phyloP scores from a whole-genome alignment of 345 rosid genomes.

The Erysimum cheiranthoides region DNA sequence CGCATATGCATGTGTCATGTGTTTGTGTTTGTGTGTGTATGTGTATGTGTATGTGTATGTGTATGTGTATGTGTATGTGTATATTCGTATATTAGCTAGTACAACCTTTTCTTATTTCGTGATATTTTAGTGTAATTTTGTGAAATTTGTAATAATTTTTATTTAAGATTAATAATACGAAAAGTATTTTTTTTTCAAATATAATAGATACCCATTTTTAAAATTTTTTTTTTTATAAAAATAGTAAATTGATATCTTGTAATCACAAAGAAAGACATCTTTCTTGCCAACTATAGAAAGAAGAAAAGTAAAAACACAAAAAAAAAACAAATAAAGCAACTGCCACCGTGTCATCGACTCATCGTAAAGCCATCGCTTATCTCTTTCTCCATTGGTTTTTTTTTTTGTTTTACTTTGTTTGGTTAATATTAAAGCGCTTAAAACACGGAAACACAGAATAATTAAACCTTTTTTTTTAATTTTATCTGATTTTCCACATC shows the following conservation, averaged over 20 bases:
- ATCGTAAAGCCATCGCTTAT: slow-evolving; percentile 1
- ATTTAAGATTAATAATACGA: no score
- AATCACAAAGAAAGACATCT: not conserved
- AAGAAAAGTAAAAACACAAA: not conserved
- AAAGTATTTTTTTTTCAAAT: no score
- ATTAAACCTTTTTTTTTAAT: not conserved
- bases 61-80: not conserved
- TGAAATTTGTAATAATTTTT: no score
- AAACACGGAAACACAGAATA: slow-evolving; percentile 4
- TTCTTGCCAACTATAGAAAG: not conserved
- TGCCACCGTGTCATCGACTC: not conserved
- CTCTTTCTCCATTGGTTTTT: slow-evolving; percentile 11
- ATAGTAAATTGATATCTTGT: not conserved
- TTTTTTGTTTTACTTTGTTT: slow-evolving; percentile 18
- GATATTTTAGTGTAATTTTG: no score
- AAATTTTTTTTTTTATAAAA: not conserved
- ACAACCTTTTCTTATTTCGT: no score
- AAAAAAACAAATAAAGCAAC: not conserved
- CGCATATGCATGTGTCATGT: slow-evolving; percentile 23
- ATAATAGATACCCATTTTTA: no score
- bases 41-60: not conserved
- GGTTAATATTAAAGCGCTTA: slow-evolving; percentile 4
- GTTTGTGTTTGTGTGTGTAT: not conserved
- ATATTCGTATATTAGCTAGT: no score
- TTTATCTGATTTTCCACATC: not conserved